phyloP scores from a whole-genome alignment of 345 rosid species.

The Brassica carinata region DNA sequence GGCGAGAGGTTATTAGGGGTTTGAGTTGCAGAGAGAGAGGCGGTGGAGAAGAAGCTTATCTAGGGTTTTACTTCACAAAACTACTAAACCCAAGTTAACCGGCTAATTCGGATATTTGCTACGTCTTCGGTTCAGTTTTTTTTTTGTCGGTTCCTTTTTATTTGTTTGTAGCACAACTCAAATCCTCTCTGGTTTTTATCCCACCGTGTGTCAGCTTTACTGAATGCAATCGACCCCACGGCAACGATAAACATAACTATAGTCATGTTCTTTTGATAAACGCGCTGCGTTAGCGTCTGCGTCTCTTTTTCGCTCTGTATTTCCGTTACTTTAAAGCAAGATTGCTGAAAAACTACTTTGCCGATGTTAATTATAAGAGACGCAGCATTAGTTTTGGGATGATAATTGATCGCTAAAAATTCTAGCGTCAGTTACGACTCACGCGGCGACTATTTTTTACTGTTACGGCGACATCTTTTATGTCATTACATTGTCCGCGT shows the following conservation, averaged over 20 bases:
- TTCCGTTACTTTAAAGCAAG: no score
- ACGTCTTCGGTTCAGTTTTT: not conserved
- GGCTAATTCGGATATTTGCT: not conserved
- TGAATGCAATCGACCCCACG: not conserved
- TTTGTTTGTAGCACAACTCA: not conserved
- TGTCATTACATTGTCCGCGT: no score
- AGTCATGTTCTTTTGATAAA: not conserved
- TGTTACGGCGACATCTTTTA: no score
- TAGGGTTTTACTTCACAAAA: not conserved
- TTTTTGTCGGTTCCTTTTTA: not conserved
- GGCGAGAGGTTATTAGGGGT: not conserved
- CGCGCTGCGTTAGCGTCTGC: no score
- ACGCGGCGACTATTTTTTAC: no score
- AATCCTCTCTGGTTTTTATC: not conserved
- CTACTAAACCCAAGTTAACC: not conserved
- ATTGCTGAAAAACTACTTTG: no score
- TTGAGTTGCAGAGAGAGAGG: not conserved
- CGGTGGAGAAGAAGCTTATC: not conserved
- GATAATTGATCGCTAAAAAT: no score
- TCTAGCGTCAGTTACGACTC: no score
- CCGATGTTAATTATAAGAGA: no score
- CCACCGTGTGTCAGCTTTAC: not conserved
- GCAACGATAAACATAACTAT: no score
- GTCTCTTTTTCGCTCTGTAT: no score
- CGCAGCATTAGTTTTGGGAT: no score